These are phyloP conservation scores for Vinca major DNA, from an alignment of 305 asterid species.

Conservation along the genomic window DNA sequence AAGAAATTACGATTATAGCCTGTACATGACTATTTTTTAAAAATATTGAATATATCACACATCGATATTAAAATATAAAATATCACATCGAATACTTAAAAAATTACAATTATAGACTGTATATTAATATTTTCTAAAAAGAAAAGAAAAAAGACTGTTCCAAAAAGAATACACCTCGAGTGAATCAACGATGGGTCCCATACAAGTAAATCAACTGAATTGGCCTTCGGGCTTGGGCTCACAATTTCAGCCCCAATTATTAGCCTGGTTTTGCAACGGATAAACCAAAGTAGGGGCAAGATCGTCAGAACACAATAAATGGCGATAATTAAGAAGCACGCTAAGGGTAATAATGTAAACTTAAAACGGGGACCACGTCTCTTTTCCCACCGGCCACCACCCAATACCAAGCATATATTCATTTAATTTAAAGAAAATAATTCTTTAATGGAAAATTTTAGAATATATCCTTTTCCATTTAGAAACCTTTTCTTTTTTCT, in stretches of 20 bases:
- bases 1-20: no score
- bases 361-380: neutral
- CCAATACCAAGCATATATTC: constrained; percentile 10
- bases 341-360: constrained; percentile 9
- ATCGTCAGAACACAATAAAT: neutral
- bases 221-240: neutral
- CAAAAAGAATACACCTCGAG: neutral
- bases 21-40: no score
- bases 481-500: neutral
- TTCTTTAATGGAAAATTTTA: neutral
- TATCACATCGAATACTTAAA: no score
- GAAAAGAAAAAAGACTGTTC: no score
- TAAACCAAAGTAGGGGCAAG: constrained; percentile 1
- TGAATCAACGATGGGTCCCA: constrained; percentile 9
- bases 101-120: no score
- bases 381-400: constrained; percentile 11
- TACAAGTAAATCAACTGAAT: neutral
- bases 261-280: neutral
- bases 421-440: neutral
- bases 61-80: no score
- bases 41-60: no score
- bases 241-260: neutral
- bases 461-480: neutral
- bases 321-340: neutral
- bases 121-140: no score